phyloP scores from a whole-genome alignment of 345 rosid species.

The Aurinia saxatilis region DNA sequence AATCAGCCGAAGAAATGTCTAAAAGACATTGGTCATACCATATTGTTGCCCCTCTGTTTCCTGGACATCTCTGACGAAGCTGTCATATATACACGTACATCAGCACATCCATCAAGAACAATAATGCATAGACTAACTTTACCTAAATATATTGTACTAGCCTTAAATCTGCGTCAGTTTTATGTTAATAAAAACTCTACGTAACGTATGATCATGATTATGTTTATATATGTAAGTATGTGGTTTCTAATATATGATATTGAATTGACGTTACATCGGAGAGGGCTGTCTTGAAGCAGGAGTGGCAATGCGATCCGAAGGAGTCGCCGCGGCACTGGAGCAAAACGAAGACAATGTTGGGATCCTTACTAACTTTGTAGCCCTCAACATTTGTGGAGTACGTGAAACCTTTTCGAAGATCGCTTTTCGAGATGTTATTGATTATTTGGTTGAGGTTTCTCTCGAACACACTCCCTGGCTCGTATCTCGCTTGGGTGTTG shows the following conservation, averaged over 20 bases:
- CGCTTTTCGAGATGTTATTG: slow-evolving; percentile 16
- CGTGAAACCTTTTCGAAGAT: slow-evolving; percentile 38
- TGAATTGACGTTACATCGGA: slow-evolving; percentile 16
- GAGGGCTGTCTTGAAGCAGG: slow-evolving; percentile 32
- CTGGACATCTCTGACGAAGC: slow-evolving; percentile 27
- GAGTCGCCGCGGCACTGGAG: slow-evolving; percentile 51
- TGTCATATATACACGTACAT: too few species aligned
- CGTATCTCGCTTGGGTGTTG: slow-evolving; percentile 17
- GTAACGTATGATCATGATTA: too few species aligned
- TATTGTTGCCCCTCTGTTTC: slow-evolving; percentile 28
- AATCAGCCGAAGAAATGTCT: slow-evolving; percentile 32
- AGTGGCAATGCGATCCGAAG: slow-evolving; percentile 28
- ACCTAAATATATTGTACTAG: too few species aligned
- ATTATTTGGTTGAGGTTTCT: slow-evolving; percentile 32
- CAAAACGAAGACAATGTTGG: slow-evolving; percentile 30
- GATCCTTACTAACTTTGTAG: slow-evolving; percentile 16
- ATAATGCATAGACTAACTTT: too few species aligned
- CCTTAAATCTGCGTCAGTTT: too few species aligned
- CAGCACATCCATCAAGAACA: too few species aligned
- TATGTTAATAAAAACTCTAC: too few species aligned
- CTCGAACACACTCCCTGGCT: slow-evolving; percentile 22
- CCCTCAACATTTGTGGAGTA: not conserved
- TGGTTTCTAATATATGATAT: too few species aligned
- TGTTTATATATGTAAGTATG: too few species aligned
- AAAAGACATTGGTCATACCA: slow-evolving; percentile 44